These are phyloP conservation scores for Solanum verrucosum DNA, from an alignment of 257 asterid species.

Conservation along the genomic window DNA sequence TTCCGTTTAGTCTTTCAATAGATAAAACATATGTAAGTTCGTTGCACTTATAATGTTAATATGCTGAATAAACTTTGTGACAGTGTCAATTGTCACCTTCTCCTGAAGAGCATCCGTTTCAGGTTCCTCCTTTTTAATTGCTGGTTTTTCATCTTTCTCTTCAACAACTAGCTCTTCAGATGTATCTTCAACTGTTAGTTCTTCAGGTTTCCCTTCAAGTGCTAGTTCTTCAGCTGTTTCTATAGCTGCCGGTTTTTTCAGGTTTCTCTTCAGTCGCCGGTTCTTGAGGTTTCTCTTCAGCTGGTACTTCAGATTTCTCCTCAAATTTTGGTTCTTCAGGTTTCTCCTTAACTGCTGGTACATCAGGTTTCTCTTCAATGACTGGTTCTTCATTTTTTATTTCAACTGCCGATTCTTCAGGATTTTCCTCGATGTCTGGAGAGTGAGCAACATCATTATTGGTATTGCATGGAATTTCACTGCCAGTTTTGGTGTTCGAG, in stretches of 20 bases:
- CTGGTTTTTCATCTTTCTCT: background rate
- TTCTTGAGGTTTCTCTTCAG: background rate
- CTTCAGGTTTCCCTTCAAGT: background rate
- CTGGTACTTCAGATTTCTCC: background rate
- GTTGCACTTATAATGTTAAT: background rate
- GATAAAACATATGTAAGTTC: background rate
- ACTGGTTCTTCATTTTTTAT: background rate
- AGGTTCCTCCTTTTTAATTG: background rate
- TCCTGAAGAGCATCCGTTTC: background rate
- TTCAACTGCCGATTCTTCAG: background rate
- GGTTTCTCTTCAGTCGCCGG: background rate
- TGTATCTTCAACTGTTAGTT: background rate
- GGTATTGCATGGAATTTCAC: background rate
- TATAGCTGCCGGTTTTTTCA: background rate
- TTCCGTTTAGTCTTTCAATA: background rate
- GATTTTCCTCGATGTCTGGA: background rate
- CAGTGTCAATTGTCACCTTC: background rate
- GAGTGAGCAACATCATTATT: background rate
- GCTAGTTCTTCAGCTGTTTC: background rate
- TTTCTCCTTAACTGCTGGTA: background rate
- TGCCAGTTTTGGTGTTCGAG: slow-evolving; percentile 6
- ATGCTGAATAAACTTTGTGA: background rate
- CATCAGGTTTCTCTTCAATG: background rate
- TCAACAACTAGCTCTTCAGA: background rate
- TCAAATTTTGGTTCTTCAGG: background rate